These are phyloP conservation scores for Cucurbita ficifolia DNA, from an alignment of 306 rosid genomes.

Conservation along the genomic window DNA sequence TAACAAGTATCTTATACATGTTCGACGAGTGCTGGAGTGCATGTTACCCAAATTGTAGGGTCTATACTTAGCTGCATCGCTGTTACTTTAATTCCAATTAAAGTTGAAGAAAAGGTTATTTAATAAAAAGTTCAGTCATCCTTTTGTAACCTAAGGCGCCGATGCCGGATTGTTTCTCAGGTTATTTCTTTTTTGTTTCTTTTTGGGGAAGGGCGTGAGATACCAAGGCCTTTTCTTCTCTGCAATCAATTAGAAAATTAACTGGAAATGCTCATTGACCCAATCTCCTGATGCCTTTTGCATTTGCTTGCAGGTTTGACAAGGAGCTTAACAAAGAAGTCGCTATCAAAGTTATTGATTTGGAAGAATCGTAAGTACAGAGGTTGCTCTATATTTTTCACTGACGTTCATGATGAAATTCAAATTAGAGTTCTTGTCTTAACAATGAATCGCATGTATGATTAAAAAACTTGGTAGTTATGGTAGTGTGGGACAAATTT, in stretches of 20 bases:
- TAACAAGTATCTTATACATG: too few species aligned
- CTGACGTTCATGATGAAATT: not conserved
- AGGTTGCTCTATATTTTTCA: not conserved
- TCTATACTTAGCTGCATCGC: too few species aligned
- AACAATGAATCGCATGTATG: not conserved
- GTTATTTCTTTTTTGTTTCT: not conserved
- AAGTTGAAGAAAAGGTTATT: too few species aligned
- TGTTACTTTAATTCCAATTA: too few species aligned
- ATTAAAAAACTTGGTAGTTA: not conserved
- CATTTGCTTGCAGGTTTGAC: slow-evolving; percentile 72
- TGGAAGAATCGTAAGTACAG: slow-evolving; percentile 93
- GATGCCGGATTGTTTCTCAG: not conserved
- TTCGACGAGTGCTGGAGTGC: too few species aligned
- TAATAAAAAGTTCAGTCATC: too few species aligned
- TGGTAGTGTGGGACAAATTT: not conserved
- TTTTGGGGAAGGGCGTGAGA: not conserved
- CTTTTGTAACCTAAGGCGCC: not conserved
- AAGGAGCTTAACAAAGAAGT: slow-evolving; percentile 78
- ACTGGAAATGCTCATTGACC: not conserved
- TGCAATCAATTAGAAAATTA: not conserved
- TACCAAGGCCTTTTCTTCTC: not conserved
- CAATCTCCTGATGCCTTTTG: slow-evolving; percentile 1
- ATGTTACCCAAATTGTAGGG: too few species aligned
- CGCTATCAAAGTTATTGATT: slow-evolving; percentile 94
- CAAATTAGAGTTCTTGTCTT: not conserved